phyloP scores from a whole-genome alignment of 2,329 filamentous ascomycete genomes.

The Berkeleyomyces rouxiae region DNA sequence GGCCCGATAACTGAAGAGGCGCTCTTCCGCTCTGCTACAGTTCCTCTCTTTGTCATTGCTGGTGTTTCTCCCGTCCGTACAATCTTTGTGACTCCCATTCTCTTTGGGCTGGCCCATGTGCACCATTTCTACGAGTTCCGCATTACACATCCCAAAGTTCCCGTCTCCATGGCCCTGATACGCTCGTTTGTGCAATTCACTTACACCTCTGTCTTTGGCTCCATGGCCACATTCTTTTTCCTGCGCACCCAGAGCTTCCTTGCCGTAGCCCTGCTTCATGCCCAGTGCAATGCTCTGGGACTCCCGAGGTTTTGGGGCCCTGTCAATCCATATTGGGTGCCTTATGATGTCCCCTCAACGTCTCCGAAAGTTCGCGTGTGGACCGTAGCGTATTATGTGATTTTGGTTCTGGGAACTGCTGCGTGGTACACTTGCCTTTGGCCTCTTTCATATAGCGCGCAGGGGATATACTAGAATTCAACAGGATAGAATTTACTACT shows the following conservation, averaged over 20 bases:
- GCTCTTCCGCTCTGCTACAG: slow-evolving; percentile 74
- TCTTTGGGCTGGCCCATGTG: slow-evolving; percentile 84
- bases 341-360: slow-evolving; percentile 16
- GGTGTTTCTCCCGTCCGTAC: slow-evolving; percentile 39
- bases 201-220: slow-evolving; percentile 87
- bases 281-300: slow-evolving; percentile 86
- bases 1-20: slow-evolving; percentile 85
- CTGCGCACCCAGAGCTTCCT: slow-evolving; percentile 69
- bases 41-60: slow-evolving; percentile 67
- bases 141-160: slow-evolving; percentile 57
- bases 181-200: slow-evolving; percentile 69
- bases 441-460: slow-evolving; percentile 44
- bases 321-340: slow-evolving; percentile 39
- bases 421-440: slow-evolving; percentile 58
- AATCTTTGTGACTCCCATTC: slow-evolving; percentile 67
- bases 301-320: slow-evolving; percentile 73
- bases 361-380: slow-evolving; percentile 27
- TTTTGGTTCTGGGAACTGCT: slow-evolving; percentile 55
- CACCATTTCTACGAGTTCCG: slow-evolving; percentile 95
- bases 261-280: slow-evolving; percentile 59
- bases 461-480: slow-evolving; percentile 5
- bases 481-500: not conserved
- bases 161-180: slow-evolving; percentile 43
- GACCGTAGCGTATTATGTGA: slow-evolving; percentile 63
- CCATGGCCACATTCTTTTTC: slow-evolving; percentile 80